Evolutionary conservation across 257 asterid species (phyloP).

Genomic region (Solanum boliviense): DNA sequence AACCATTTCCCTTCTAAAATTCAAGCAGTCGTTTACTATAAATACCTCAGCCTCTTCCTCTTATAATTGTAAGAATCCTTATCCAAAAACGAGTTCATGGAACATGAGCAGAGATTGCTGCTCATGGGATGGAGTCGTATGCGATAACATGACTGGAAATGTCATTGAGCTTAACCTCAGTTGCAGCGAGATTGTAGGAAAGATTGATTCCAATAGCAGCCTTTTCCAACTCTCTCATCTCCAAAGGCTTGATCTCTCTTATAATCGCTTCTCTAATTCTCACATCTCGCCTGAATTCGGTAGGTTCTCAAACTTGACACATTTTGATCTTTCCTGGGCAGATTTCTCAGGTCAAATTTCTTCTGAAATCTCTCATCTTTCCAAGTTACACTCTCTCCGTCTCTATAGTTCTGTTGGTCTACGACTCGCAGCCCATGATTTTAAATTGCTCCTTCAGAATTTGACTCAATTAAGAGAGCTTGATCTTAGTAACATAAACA

Average conservation of each 20-base stretch:
- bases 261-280: rapidly evolving
- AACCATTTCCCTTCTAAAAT: neutral
- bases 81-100: neutral
- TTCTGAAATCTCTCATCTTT: neutral
- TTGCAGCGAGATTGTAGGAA: neutral
- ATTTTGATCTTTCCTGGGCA: neutral
- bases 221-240: neutral
- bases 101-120: neutral
- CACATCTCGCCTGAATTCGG: neutral
- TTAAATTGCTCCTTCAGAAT: neutral
- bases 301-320: neutral
- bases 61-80: neutral
- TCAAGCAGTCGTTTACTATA: neutral
- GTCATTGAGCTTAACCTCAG: neutral
- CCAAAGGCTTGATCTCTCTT: neutral
- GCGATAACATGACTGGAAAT: neutral
- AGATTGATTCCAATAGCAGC: neutral
- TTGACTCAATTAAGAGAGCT: neutral
- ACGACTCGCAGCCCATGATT: neutral
- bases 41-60: neutral
- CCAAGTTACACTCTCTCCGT: neutral
- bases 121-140: neutral
- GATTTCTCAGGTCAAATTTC: neutral
- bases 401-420: neutral
- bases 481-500: neutral